Evolutionary conservation across 2,329 filamentous ascomycete genomes (phyloP).

Genomic region (Cladosporium sp.): DNA sequence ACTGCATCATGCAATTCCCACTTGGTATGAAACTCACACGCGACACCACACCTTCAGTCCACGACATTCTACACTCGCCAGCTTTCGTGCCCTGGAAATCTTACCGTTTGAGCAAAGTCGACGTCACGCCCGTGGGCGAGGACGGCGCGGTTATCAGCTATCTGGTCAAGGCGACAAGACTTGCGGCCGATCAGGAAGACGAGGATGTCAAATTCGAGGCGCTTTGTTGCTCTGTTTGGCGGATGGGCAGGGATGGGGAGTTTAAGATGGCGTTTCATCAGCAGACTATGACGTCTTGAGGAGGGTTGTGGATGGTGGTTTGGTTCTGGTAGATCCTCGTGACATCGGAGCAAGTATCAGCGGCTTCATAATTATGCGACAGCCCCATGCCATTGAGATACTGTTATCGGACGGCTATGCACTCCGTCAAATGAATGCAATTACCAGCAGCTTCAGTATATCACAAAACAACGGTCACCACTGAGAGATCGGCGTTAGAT

Average conservation of each 20-base stretch:
- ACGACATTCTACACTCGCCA: constrained; percentile 24
- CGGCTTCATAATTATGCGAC: too few species aligned
- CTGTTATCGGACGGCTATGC: too few species aligned
- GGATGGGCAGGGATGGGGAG: constrained; percentile 20
- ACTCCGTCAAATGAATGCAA: too few species aligned
- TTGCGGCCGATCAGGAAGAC: constrained; percentile 17
- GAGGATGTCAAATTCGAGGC: constrained; percentile 26
- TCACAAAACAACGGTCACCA: too few species aligned
- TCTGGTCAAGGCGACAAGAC: constrained; percentile 22
- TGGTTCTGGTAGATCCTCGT: too few species aligned
- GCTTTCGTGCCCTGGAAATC: constrained; percentile 28
- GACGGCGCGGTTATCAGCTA: constrained; percentile 27
- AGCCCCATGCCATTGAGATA: too few species aligned
- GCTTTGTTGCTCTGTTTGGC: constrained; percentile 27
- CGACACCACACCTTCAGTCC: constrained; percentile 22
- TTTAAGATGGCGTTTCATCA: constrained; percentile 29
- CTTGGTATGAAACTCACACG: constrained; percentile 26
- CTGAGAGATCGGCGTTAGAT: too few species aligned
- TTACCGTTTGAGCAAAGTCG: constrained; percentile 24
- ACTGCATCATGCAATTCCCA: constrained; percentile 26
- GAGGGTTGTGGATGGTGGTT: not conserved
- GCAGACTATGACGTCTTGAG: constrained; percentile 23
- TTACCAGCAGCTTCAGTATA: too few species aligned
- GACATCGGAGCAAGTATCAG: too few species aligned
- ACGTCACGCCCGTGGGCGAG: constrained; percentile 23